Base-by-base conservation (phyloP, 1,139 yeast species). In the Saccharomyces hybrid region DNA sequence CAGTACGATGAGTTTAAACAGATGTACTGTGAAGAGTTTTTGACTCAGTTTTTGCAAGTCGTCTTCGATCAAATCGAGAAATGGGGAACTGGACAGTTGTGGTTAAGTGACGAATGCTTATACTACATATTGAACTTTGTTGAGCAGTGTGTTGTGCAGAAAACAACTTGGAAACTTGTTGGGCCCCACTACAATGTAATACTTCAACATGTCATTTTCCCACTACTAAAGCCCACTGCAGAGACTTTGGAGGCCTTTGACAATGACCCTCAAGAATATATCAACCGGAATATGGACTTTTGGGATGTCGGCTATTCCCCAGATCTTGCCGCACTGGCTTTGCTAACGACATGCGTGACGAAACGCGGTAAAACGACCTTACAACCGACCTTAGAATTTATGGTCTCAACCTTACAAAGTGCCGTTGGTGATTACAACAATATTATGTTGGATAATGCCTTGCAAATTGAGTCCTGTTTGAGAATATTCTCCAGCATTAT, bases 241-340 rank as follows among this genome's bases (percentile, higher is more conserved):
- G 81, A 79, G 13, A 82, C 81, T 27, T 73, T 90, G 57, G 96
- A 88, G 59, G 72, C 82, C 41, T 91, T 88, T 72, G 96, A 90
- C 58, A 82, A 80, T 57, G 98, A 93, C 65, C 98, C 98, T 5
- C 87, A 82, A 55, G 97, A 91, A 69, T 93, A 90, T 67, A 87
- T 93, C 59, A 91, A 88, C 69, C 78, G 85, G 61, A 82, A 83
- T 56, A 77, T 89, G 64, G 96, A 89, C 66, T 73, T 81, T 38
- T 80, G 80, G 67, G 74, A 73, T 54, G 85, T 82, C 54, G 84
- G 79, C 54, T 74, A 77, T 56, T 76, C 84, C 13, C 85, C 89
- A n/a, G 89, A 85, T 66, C 73, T 79, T 51, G 88, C 90, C 2
- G 85, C 89, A 1, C 72, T 82, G 55, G 79, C 83, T 2, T 73